Conservation (phyloP, 768 basidiomycete genomes). For the Kondoa subrosea region DNA sequence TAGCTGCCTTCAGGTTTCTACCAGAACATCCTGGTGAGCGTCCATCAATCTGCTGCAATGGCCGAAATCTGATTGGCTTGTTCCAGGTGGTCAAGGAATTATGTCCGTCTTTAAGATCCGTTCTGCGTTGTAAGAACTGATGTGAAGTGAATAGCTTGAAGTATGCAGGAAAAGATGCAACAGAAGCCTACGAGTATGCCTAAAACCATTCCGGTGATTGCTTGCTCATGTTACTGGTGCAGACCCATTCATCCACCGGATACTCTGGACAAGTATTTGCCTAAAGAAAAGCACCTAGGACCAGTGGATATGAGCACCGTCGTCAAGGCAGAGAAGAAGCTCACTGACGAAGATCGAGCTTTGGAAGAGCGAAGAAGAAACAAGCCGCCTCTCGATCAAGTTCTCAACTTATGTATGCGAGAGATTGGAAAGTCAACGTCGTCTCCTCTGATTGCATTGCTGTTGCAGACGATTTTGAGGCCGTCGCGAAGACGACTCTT, state of each 20-base stretch:
- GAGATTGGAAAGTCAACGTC: too few species aligned
- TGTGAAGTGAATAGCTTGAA: too few species aligned
- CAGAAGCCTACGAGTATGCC: not conserved
- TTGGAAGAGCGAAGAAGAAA: constrained; percentile 49
- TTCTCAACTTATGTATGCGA: constrained; percentile 57
- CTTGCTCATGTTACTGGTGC: too few species aligned
- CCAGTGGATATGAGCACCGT: constrained; percentile 45
- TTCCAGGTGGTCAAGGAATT: too few species aligned
- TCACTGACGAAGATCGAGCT: constrained; percentile 52
- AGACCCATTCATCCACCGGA: not conserved
- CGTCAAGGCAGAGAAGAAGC: constrained; percentile 39
- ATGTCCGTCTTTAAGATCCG: too few species aligned
- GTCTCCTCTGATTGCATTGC: too few species aligned
- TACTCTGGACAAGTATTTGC: constrained; percentile 40
- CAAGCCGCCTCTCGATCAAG: constrained; percentile 50
- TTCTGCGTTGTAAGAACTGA: too few species aligned
- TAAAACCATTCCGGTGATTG: too few species aligned
- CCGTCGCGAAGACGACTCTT: constrained; percentile 53
- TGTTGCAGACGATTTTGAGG: constrained; percentile 78
- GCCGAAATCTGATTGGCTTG: too few species aligned
- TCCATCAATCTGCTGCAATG: too few species aligned
- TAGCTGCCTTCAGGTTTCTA: too few species aligned
- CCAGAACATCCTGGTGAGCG: too few species aligned
- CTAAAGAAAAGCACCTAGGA: constrained; percentile 56
- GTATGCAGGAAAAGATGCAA: not conserved